phyloP scores from a whole-genome alignment of 1,284 basidiomycete species.

The Irpex rosettiformis region DNA sequence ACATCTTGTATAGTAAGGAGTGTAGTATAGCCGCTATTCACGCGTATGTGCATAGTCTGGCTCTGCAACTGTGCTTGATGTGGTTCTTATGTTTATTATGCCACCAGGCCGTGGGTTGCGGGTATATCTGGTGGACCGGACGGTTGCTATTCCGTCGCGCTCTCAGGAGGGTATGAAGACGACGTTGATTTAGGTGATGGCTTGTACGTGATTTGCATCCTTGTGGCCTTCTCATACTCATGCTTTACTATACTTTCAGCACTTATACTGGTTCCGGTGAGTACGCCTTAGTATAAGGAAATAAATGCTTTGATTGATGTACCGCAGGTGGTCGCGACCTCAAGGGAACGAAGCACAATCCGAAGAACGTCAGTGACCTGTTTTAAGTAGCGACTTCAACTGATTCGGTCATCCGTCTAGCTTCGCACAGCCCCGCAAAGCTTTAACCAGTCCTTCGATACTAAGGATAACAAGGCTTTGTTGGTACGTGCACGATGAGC shows the following conservation, averaged over 20 bases:
- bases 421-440: slow-evolving; percentile 83
- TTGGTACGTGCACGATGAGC: slow-evolving; percentile 38
- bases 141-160: slow-evolving; percentile 76
- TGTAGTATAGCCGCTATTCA: slow-evolving; percentile 74
- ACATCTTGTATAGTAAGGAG: slow-evolving; percentile 40
- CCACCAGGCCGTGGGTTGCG: slow-evolving; percentile 69
- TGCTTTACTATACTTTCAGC: slow-evolving; percentile 32
- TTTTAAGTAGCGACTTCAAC: background rate
- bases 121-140: slow-evolving; percentile 66
- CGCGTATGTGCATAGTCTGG: slow-evolving; percentile 52
- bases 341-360: slow-evolving; percentile 70
- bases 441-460: slow-evolving; percentile 74
- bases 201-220: slow-evolving; percentile 52
- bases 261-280: slow-evolving; percentile 74
- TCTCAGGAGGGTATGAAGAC: slow-evolving; percentile 84
- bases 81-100: background rate
- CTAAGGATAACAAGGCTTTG: slow-evolving; percentile 64
- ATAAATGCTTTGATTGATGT: slow-evolving; percentile 1
- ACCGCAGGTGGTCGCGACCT: slow-evolving; percentile 71
- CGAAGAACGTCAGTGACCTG: slow-evolving; percentile 62
- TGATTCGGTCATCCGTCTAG: slow-evolving; percentile 33
- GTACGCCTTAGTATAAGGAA: background rate
- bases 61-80: too few species aligned
- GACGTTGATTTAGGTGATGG: slow-evolving; percentile 78
- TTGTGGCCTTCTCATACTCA: background rate